Evolutionary conservation across 2,329 filamentous ascomycete species (phyloP).

Genomic region (Exophiala spinifera): DNA sequence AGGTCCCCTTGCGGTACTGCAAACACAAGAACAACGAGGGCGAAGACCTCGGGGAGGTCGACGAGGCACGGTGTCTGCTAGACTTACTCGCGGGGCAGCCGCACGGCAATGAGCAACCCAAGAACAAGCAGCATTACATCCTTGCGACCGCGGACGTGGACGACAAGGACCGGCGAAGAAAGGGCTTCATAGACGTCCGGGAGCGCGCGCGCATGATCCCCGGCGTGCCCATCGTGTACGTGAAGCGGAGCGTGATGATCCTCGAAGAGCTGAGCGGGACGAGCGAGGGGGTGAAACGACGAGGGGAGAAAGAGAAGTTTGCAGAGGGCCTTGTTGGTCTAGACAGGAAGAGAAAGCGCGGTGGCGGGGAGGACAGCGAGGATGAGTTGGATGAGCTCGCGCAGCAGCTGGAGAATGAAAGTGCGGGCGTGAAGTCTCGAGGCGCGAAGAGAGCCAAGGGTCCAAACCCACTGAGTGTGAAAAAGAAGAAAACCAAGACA

Average conservation of each 20-base stretch:
- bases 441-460: slow-evolving; percentile 41
- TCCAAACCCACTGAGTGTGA: slow-evolving; percentile 48
- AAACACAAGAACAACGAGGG: slow-evolving; percentile 45
- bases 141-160: slow-evolving; percentile 44
- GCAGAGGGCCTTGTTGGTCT: slow-evolving; percentile 39
- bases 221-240: slow-evolving; percentile 50
- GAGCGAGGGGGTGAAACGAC: slow-evolving; percentile 42
- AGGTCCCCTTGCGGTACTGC: slow-evolving; percentile 46
- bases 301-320: slow-evolving; percentile 47
- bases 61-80: slow-evolving; percentile 40
- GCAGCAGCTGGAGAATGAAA: slow-evolving; percentile 28
- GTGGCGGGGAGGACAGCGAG: slow-evolving; percentile 26
- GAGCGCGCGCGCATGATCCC: slow-evolving; percentile 42
- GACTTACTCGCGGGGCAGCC: slow-evolving; percentile 38
- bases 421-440: slow-evolving; percentile 31
- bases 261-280: slow-evolving; percentile 47
- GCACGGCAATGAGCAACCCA: slow-evolving; percentile 35
- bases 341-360: slow-evolving; percentile 37
- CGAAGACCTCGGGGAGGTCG: slow-evolving; percentile 25
- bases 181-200: slow-evolving; percentile 38
- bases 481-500: slow-evolving; percentile 42
- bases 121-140: slow-evolving; percentile 49
- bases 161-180: slow-evolving; percentile 30
- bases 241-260: slow-evolving; percentile 51
- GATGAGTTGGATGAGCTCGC: slow-evolving; percentile 6